Evolutionary conservation across 2,329 filamentous ascomycete genomes (phyloP).

Genomic region (Biscogniauxia marginata): DNA sequence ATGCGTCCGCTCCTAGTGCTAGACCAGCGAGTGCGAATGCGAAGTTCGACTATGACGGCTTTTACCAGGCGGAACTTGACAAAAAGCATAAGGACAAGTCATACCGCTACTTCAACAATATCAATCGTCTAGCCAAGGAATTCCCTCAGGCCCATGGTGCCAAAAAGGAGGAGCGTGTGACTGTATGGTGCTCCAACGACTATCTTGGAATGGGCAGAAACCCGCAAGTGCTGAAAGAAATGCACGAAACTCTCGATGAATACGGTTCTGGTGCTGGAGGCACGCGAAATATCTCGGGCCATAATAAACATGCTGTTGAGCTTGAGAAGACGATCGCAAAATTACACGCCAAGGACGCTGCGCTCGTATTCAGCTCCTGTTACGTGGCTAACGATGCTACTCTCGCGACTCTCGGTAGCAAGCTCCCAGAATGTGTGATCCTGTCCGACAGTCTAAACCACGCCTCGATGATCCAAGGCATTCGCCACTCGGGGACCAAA

Average conservation of each 20-base stretch:
- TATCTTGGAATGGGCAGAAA: constrained; percentile 98
- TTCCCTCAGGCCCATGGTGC: constrained; percentile 94
- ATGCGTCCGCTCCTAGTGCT: constrained; percentile 25
- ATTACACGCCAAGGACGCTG: constrained; percentile 87
- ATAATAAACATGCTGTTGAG: constrained; percentile 89
- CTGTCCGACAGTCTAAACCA: constrained; percentile 98
- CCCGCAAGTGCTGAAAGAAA: constrained; percentile 77
- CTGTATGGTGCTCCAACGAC: constrained; percentile 99
- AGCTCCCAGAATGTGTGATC: constrained; percentile 94
- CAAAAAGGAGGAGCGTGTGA: constrained; percentile 78
- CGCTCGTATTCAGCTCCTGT: constrained; percentile 94
- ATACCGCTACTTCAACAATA: constrained; percentile 99
- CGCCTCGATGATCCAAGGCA: constrained; percentile 99
- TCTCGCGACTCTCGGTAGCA: constrained; percentile 92
- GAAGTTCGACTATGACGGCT: constrained; percentile 87
- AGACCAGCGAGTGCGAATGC: constrained; percentile 34
- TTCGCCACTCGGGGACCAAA: constrained; percentile 92
- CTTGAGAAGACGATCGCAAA: constrained; percentile 81
- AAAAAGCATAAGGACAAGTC: constrained; percentile 99
- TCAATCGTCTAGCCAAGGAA: constrained; percentile 94
- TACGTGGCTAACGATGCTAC: constrained; percentile 98
- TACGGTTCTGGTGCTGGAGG: constrained; percentile 95
- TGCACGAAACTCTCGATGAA: constrained; percentile 92
- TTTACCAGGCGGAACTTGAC: constrained; percentile 84
- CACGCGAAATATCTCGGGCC: constrained; percentile 95